Percentiles rank a stretch among this genome's conserved stretches.
Evolutionary conservation across 1,139 yeast species (phyloP).

Genomic region (Hemisphaericaspora xylofermentans): DNA sequence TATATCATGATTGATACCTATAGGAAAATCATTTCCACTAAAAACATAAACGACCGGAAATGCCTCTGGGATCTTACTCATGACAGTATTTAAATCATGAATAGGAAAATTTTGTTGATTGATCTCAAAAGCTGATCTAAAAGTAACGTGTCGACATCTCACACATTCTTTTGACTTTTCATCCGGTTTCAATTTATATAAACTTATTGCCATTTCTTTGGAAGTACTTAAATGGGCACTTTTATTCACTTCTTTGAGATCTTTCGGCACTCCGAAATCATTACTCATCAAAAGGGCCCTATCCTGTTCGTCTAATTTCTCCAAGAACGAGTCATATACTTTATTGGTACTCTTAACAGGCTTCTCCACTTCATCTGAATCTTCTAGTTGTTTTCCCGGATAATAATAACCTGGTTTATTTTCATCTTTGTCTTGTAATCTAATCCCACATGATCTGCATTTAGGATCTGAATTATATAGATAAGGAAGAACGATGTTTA

Average conservation of each 20-base stretch:
- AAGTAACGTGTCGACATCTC: conserved; percentile 54
- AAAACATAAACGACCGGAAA: conserved; percentile 60
- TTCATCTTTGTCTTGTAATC: conserved; percentile 41
- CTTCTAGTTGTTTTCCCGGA: conserved; percentile 9
- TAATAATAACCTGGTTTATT: conserved; percentile 42
- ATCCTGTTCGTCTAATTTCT: conserved; percentile 25
- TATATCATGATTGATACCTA: conserved; percentile 46
- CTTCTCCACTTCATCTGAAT: conserved; percentile 5
- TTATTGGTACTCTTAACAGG: conserved; percentile 20
- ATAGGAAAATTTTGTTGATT: conserved; percentile 35
- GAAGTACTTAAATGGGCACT: not conserved
- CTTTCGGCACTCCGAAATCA: conserved; percentile 9
- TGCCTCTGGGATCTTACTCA: conserved; percentile 44
- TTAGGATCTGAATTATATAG: conserved; percentile 18
- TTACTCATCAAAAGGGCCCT: conserved; percentile 24
- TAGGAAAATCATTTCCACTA: conserved; percentile 70
- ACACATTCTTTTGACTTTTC: conserved; percentile 36
- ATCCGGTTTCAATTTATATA: conserved; percentile 9
- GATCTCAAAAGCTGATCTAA: conserved; percentile 34
- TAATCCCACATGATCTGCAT: conserved; percentile 53
- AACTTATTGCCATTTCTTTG: conserved; percentile 2
- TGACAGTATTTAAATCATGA: conserved; percentile 32
- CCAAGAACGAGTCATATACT: conserved; percentile 21
- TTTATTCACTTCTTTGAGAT: not conserved
- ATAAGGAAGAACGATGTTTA: conserved; percentile 6